These are phyloP conservation scores for Auriculariales sp. DNA, from an alignment of 768 basidiomycete genomes.

Conservation along the genomic window DNA sequence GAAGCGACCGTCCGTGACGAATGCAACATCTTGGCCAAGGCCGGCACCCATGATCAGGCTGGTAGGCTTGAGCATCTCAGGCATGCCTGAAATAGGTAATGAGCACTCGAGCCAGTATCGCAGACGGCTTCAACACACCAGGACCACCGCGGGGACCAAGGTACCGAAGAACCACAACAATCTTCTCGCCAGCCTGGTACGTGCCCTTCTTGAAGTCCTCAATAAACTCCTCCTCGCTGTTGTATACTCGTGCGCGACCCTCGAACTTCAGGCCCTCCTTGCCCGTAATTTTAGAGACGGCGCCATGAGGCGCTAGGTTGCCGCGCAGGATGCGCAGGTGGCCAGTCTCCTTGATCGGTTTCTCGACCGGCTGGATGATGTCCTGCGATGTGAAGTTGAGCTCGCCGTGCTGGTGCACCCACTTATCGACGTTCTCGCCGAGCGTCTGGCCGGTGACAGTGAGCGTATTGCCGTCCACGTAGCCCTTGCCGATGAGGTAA, in stretches of 20 bases:
- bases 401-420: slow-evolving; percentile 69
- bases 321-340: slow-evolving; percentile 87
- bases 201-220: slow-evolving; percentile 76
- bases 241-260: slow-evolving; percentile 87
- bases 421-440: slow-evolving; percentile 84
- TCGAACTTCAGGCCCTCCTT: slow-evolving; percentile 85
- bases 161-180: slow-evolving; percentile 87
- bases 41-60: slow-evolving; percentile 98
- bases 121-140: slow-evolving; percentile 34
- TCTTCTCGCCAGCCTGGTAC: slow-evolving; percentile 92
- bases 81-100: slow-evolving; percentile 59
- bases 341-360: slow-evolving; percentile 79
- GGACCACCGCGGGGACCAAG: slow-evolving; percentile 96
- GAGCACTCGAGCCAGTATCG: neutral
- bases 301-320: slow-evolving; percentile 86
- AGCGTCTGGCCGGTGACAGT: slow-evolving; percentile 85
- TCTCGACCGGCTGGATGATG: slow-evolving; percentile 73
- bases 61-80: slow-evolving; percentile 98
- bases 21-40: slow-evolving; percentile 88
- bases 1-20: slow-evolving; percentile 94
- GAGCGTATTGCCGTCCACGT: slow-evolving; percentile 82
- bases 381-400: slow-evolving; percentile 58
- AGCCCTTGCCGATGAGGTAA: slow-evolving; percentile 72
- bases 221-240: slow-evolving; percentile 78
- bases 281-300: slow-evolving; percentile 94